Evolutionary conservation across 2,329 filamentous ascomycete genomes (phyloP), one percentile per base, ranked within the genome.

Genomic region (Penicillium sp.): DNA sequence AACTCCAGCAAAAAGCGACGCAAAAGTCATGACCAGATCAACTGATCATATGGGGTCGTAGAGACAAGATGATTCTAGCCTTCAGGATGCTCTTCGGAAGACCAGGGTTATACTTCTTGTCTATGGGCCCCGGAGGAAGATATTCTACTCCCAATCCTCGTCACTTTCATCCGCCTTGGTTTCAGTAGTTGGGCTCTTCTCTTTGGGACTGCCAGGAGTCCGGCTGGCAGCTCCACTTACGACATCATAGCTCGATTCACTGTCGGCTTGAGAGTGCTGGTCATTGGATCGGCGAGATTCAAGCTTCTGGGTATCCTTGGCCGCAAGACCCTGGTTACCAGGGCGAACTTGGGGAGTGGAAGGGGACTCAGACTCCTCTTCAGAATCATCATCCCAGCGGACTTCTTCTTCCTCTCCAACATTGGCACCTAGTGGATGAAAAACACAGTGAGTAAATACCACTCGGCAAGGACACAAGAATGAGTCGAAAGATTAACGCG

Each of bases 181-280:
- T 48, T 75, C 72, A 22, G 65, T 42, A 11, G 60, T 46, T 6
- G 68, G 49, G 55, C 77, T 82, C 61, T 77, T 77, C 59, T 86
- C 84, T 70, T 84, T 84, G 2, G 87, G 86, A 61, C 84, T 88
- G 5, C 85, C 84, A 1, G 92, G 90, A 19, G 92, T 89, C 66
- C 91, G 90, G 75, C 91, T 97, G 40, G 89, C 87, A 48, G 87
- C 85, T 52, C 90, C 91, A 55, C 90, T 93, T 49, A 99, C 92
- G 37, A 99, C 84, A 75, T 99, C 95, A 76, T 99, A 99, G 79
- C 93, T 97, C 19, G 92, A 92, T 70, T 99, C 95, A 74, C 94
- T 97, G 71, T 95, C 95, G 7, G 93, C 88, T 68, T 95, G 91
- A 28, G 91, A 96, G 75, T 94, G 93, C 75, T 93, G 90, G 72